Evolutionary conservation across 192 early-diverging fungal species (phyloP).

Genomic region (Allomyces macrogynus): DNA sequence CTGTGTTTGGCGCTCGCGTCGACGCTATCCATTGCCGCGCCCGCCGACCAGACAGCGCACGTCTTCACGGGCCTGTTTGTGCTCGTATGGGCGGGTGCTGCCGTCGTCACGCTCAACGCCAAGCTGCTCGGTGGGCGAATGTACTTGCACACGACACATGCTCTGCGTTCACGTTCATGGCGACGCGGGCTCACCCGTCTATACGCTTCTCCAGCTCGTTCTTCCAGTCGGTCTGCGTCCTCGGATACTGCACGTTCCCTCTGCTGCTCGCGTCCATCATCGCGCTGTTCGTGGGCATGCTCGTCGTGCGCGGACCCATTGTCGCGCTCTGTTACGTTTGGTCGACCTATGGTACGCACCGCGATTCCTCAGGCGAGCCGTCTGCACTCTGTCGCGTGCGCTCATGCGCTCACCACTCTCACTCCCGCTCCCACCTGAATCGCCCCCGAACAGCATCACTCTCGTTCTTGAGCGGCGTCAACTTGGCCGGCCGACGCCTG

Average conservation of each 20-base stretch:
- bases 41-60: constrained; percentile 52
- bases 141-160: constrained; percentile 26
- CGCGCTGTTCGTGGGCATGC: constrained; percentile 35
- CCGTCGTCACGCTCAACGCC: constrained; percentile 85
- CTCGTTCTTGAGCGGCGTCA: constrained; percentile 72
- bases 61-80: constrained; percentile 87
- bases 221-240: constrained; percentile 86
- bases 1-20: constrained; percentile 79
- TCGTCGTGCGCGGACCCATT: constrained; percentile 52
- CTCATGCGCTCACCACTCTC: background rate
- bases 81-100: constrained; percentile 86
- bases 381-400: too few species aligned
- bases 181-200: background rate
- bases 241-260: constrained; percentile 94
- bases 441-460: constrained; percentile 44
- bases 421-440: background rate
- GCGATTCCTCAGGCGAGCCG: background rate
- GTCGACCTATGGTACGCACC: constrained; percentile 56
- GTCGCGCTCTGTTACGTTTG: constrained; percentile 62
- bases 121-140: constrained; percentile 82
- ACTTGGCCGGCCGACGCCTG: constrained; percentile 62
- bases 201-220: constrained; percentile 43
- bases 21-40: constrained; percentile 57
- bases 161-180: too few species aligned
- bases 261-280: constrained; percentile 61